These are phyloP conservation scores for Rhizophagus clarus DNA, from an alignment of 192 early-diverging fungal genomes.

Conservation along the genomic window DNA sequence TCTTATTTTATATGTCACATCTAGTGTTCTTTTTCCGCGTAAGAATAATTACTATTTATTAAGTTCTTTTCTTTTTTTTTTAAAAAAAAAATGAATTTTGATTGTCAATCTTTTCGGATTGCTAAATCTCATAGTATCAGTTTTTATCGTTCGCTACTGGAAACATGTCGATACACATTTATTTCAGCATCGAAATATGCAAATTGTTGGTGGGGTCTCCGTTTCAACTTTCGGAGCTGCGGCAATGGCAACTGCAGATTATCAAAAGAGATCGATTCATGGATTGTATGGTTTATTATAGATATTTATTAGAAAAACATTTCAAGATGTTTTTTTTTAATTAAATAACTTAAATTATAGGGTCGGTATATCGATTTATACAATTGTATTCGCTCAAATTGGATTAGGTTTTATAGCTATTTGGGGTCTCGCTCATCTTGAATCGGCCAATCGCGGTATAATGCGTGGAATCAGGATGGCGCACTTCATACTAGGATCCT, in stretches of 20 bases:
- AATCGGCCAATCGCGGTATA: slow-evolving; percentile 26
- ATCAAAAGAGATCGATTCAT: not conserved
- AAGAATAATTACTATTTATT: not conserved
- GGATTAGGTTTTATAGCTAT: slow-evolving; percentile 24
- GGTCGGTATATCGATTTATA: slow-evolving; percentile 23
- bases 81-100: not conserved
- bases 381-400: slow-evolving; percentile 22
- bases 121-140: not conserved
- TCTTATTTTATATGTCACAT: not conserved
- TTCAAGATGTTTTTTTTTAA: no score
- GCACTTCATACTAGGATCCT: slow-evolving; percentile 14
- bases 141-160: slow-evolving; percentile 28
- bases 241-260: slow-evolving; percentile 22
- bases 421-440: slow-evolving; percentile 2
- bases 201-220: slow-evolving; percentile 25
- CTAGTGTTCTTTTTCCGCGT: not conserved
- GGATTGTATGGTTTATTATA: slow-evolving; percentile 7
- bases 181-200: slow-evolving; percentile 29
- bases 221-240: slow-evolving; percentile 27
- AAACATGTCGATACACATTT: slow-evolving; percentile 26
- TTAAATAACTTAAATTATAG: not conserved
- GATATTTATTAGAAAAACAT: not conserved
- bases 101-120: not conserved
- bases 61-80: no score
- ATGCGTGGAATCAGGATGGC: not conserved